A percentile compares a stretch with the other conserved stretches of the same genome.
These are phyloP conservation scores for Eucalyptus marginata DNA, from an alignment of 345 rosid genomes.

Conservation along the genomic window DNA sequence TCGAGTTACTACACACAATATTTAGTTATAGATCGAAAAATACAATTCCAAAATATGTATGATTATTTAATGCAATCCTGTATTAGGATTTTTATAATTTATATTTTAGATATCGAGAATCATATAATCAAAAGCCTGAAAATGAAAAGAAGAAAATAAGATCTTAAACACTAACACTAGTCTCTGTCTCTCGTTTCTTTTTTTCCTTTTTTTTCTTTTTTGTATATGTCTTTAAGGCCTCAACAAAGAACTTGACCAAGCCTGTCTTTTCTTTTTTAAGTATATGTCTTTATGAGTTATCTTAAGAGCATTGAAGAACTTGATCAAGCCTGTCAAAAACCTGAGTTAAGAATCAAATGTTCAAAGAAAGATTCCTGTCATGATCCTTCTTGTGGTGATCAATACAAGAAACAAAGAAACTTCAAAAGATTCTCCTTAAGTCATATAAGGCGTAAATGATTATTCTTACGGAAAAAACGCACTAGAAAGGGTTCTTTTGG, in stretches of 20 bases:
- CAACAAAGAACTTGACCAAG: fast-evolving
- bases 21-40: no score
- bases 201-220: no score
- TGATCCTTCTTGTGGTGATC: no score
- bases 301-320: no score
- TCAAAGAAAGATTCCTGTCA: fast-evolving
- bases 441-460: fast-evolving
- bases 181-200: fast-evolving
- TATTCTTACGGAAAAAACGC: fast-evolving
- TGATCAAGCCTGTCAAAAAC: fast-evolving
- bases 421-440: no score
- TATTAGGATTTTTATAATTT: fast-evolving
- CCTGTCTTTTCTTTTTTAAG: fast-evolving
- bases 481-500: no score
- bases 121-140: no score
- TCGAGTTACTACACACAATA: fast-evolving
- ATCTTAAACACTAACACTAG: no score
- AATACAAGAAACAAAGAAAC: no score
- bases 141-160: fast-evolving
- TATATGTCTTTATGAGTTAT: fast-evolving
- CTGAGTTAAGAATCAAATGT: no score
- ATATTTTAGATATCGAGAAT: no score
- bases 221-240: fast-evolving
- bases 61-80: fast-evolving
- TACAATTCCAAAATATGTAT: no score